Base-by-base conservation (phyloP, 805 yeast genomes). In the Kuraishia molischiana region DNA sequence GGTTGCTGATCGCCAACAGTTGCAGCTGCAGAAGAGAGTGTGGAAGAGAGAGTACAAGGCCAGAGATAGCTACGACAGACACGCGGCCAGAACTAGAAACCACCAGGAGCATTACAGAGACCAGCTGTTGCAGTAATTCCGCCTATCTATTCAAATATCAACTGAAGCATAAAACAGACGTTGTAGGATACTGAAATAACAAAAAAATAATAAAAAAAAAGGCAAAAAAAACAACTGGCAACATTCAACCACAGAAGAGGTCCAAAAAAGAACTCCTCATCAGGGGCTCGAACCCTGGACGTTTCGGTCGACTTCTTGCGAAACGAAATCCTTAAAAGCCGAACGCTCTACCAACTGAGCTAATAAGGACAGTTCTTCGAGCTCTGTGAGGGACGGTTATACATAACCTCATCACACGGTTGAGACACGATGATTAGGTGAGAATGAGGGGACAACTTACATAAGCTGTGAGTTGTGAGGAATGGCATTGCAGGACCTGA, bases 101-200 rank as follows among this genome's bases (percentile, higher is more conserved):
- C 72, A 77, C 68, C 95, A 90, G 69, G 74, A 77, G 22, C 95
- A 92, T 54, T 85, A 60, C 66, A 72, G 95, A 54, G 95, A 86
- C 54, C 79, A 76, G 52, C 59, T 84, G 47, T 64, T 85, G 44
- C 66, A 61, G 40, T 61, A 44, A 32, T 15, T 19, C 14, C 11
- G 19, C 17, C 10, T 11, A 26, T n/a, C 26, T 8, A 22, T 11
- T 8, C 8, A 22, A 22, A 8, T 11, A 22, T 22, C 26, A 22
- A 11, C 8, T 22, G 11, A 8, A 22, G 8, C 31, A 14, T 28
- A 28, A 14, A 28, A 14, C 6, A 28, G 14, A 9, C 17, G 17
- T 9, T 5, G 17, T 8, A 28, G 5, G 5, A 28, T 11, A 14
- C 5, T 5, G 13, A 28, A 28, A 28, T 28, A 14, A 5, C 6